These are phyloP conservation scores for Cordyceps tenuipes DNA, from an alignment of 2,329 filamentous ascomycete species.

Conservation along the genomic window DNA sequence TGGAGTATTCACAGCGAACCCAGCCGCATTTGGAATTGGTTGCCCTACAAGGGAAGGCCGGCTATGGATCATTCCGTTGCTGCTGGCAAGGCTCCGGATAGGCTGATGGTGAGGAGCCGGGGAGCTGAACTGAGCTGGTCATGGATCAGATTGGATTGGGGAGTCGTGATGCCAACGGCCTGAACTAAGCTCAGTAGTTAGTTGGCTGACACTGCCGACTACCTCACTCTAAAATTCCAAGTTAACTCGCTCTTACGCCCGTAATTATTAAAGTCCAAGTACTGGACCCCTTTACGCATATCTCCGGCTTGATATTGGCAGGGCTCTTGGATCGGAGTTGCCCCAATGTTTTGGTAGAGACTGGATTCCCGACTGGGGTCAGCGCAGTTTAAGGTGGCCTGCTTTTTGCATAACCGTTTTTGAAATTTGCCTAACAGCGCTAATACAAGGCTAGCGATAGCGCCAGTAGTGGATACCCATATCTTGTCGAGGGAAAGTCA, in stretches of 20 bases:
- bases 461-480: no score
- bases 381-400: not conserved
- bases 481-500: no score
- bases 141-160: not conserved
- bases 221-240: not conserved
- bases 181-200: no score
- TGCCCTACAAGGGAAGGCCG: not conserved
- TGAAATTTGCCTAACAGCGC: no score
- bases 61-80: not conserved
- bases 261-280: not conserved
- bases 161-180: not conserved
- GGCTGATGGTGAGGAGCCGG: not conserved
- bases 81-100: not conserved
- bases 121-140: not conserved
- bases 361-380: not conserved
- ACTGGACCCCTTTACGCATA: not conserved
- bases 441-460: no score
- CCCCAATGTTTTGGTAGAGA: slow-evolving; percentile 4
- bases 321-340: not conserved
- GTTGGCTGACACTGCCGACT: not conserved
- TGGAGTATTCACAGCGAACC: slow-evolving; percentile 7
- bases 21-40: slow-evolving; percentile 16
- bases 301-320: not conserved
- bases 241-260: no score
- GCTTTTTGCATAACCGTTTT: no score